Conservation (phyloP, 306 rosid species). For the Pyrus bretschneideri region DNA sequence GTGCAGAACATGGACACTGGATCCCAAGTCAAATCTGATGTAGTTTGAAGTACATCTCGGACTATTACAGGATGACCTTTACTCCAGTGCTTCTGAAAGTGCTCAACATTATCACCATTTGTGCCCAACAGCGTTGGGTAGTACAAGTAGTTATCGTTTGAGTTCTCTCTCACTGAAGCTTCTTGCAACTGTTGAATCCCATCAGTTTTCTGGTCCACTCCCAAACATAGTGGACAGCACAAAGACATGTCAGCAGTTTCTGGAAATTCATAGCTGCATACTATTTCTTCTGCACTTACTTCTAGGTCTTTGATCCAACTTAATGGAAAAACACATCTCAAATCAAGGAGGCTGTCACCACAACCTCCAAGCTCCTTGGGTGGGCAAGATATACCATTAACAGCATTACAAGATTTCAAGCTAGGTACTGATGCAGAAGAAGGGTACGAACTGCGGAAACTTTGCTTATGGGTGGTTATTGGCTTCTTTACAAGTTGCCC, state of each 20-base stretch:
- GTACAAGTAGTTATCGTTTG: slow-evolving; percentile 67
- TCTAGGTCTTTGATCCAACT: slow-evolving; percentile 82
- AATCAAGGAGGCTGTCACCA: slow-evolving; percentile 65
- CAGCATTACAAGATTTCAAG: slow-evolving; percentile 36
- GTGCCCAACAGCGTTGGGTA: slow-evolving; percentile 53
- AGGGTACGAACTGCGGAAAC: slow-evolving; percentile 12
- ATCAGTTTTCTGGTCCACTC: slow-evolving; percentile 37
- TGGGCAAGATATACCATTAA: slow-evolving; percentile 48
- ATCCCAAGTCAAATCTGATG: slow-evolving; percentile 72
- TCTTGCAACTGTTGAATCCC: slow-evolving; percentile 45
- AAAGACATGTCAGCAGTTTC: slow-evolving; percentile 65
- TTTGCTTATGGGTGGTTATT: slow-evolving; percentile 26
- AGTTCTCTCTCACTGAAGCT: slow-evolving; percentile 65
- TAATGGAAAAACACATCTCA: slow-evolving; percentile 61
- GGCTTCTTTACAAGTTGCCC: slow-evolving; percentile 32
- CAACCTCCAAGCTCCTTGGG: slow-evolving; percentile 62
- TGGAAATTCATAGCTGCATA: slow-evolving; percentile 96
- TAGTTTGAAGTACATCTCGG: slow-evolving; percentile 48
- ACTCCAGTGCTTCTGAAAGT: slow-evolving; percentile 96
- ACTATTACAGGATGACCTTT: slow-evolving; percentile 92
- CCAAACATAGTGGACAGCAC: slow-evolving; percentile 66
- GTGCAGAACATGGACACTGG: slow-evolving; percentile 72
- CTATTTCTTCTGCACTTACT: slow-evolving; percentile 87
- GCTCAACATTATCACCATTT: slow-evolving; percentile 62
- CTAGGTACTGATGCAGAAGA: slow-evolving; percentile 33